Evolutionary conservation across 1,139 yeast species (phyloP), one percentile per base, ranked within the genome.

Genomic region (Yamadazyma oceani): DNA sequence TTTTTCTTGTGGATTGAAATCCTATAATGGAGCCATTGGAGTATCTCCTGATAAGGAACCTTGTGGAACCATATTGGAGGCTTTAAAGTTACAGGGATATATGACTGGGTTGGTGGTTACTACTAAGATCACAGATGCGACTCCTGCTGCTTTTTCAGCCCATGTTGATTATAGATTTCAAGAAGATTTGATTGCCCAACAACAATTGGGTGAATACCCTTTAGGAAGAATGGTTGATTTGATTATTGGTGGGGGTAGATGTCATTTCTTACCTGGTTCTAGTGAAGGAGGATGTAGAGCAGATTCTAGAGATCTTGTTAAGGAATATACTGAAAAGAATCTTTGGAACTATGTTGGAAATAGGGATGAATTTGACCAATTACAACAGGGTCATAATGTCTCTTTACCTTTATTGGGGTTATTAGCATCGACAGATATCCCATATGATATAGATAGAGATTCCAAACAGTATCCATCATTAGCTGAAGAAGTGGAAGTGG

Each of bases 21-120:
- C 88, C 9, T 85, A 85, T 60, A 88, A 88, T 57, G 90, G 89
- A 9, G 96, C 92, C n/a, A 83, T 87, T 54, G 92, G 85, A 9
- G 94, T 88, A 17, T 73, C 70, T 42, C 77, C 85, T 1, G 63
- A 69, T 21, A 66, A 71, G 35, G 53, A 57, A 23, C 92, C 96
- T 5, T 82, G 95, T 57, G 96, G 95, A 8, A 85, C 95, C 2
- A 64, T 88, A 26, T 65, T 88, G 45, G 96, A 88, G 60, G 94
- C 94, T 0, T 80, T 90, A 49, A 87, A 88, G 54, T 63, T 82
- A 40, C 69, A 75, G 44, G 95, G 96, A 1, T 86, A 81, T 57
- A 58, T 68, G 51, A 87, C 96, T 0, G 96, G 96, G 1, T 61
- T 88, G 36, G 96, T 88, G 19, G 96, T 87, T 16, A 88, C 96